Conservation (phyloP, 2,329 filamentous ascomycete genomes). For the Esteya vermicola region DNA sequence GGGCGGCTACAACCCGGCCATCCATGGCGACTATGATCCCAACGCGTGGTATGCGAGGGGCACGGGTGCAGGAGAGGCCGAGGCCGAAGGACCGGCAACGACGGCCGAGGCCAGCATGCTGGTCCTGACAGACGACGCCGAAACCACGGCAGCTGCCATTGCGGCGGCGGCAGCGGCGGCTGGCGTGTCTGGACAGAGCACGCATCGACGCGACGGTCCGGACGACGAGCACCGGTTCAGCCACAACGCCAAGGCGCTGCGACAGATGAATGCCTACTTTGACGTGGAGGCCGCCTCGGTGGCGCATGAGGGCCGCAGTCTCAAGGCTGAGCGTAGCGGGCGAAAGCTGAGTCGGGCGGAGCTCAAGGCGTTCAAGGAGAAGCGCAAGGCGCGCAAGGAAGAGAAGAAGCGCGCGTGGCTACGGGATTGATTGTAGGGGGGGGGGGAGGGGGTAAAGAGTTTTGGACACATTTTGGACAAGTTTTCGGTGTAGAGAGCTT, state of each 20-base stretch:
- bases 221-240: constrained; percentile 58
- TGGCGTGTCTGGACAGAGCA: constrained; percentile 47
- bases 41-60: constrained; percentile 80
- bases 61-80: constrained; percentile 9
- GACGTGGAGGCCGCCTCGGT: constrained; percentile 92
- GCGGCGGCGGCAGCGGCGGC: constrained; percentile 22
- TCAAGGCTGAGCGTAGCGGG: constrained; percentile 78
- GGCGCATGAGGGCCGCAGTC: constrained; percentile 72
- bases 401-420: constrained; percentile 90
- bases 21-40: constrained; percentile 93
- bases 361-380: constrained; percentile 83
- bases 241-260: constrained; percentile 72
- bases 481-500: no score
- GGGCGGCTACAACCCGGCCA: constrained; percentile 85
- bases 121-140: no score
- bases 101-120: no score
- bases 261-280: constrained; percentile 91
- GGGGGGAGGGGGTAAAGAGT: no score
- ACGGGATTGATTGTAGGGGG: constrained; percentile 48
- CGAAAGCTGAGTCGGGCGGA: constrained; percentile 78
- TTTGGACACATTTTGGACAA: no score
- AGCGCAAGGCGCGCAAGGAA: constrained; percentile 77
- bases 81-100: constrained; percentile 11
- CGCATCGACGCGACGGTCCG: constrained; percentile 48
- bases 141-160: not conserved